Conservation (phyloP, 2,329 filamentous ascomycete genomes). For the Lecanicillium sp. region DNA sequence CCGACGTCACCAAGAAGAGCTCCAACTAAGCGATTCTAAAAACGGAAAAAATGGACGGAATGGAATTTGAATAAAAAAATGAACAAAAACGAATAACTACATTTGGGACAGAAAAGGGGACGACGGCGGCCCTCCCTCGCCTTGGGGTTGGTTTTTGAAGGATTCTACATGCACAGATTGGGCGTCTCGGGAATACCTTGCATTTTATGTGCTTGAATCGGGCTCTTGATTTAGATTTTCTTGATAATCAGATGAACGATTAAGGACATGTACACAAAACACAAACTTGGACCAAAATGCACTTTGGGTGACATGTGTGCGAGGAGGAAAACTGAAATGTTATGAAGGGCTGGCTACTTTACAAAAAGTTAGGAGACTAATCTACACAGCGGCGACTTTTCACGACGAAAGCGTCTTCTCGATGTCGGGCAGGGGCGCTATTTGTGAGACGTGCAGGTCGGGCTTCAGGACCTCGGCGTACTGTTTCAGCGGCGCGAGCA, state of each 20-base stretch:
- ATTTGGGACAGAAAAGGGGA: slow-evolving; percentile 14
- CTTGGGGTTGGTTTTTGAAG: slow-evolving; percentile 24
- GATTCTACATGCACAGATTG: slow-evolving; percentile 37
- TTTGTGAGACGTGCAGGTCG: slow-evolving; percentile 4
- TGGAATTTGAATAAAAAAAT: slow-evolving; percentile 7
- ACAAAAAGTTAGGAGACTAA: no score
- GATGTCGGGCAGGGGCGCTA: neutral
- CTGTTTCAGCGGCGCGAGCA: slow-evolving; percentile 22
- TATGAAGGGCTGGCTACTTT: neutral
- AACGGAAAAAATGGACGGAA: slow-evolving; percentile 17
- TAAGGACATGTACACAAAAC: slow-evolving; percentile 13
- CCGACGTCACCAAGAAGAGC: slow-evolving; percentile 51
- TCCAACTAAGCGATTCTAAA: slow-evolving; percentile 23
- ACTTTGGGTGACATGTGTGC: no score
- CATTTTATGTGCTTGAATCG: slow-evolving; percentile 40
- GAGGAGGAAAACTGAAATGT: no score
- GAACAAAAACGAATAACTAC: neutral
- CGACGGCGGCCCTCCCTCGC: slow-evolving; percentile 10
- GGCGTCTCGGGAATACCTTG: slow-evolving; percentile 52
- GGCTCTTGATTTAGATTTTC: slow-evolving; percentile 29
- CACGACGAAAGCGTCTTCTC: no score
- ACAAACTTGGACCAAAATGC: neutral
- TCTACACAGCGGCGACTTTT: slow-evolving; percentile 8
- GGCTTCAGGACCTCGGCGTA: neutral
- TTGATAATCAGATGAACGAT: slow-evolving; percentile 23